phyloP scores from a whole-genome alignment of 495 filamentous ascomycete species.

The Hyphodiscus hymeniophilus region DNA sequence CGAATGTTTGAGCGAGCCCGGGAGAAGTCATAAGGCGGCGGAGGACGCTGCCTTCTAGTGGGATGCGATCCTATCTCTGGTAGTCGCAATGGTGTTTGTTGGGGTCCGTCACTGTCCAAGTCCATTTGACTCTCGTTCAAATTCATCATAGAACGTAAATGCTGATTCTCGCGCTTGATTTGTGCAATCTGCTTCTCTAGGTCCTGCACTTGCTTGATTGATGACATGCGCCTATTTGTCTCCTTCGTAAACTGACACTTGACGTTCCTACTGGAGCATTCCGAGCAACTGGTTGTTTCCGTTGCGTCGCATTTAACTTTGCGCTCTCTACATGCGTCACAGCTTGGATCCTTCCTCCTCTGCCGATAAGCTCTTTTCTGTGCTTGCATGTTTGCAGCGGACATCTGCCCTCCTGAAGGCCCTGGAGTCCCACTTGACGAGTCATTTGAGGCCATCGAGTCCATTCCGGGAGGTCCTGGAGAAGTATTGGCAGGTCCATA shows the following conservation, averaged over 20 bases:
- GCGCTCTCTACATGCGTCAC: slow-evolving; percentile 92
- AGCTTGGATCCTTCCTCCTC: slow-evolving; percentile 91
- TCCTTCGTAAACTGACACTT: slow-evolving; percentile 99
- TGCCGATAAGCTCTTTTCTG: slow-evolving; percentile 95
- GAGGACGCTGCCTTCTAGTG: slow-evolving; percentile 49
- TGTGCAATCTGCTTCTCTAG: slow-evolving; percentile 82
- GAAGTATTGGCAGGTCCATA: slow-evolving; percentile 20
- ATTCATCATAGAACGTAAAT: slow-evolving; percentile 52
- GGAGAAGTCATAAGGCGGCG: slow-evolving; percentile 59
- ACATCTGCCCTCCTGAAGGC: slow-evolving; percentile 32
- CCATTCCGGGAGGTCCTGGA: slow-evolving; percentile 33
- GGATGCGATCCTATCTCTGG: slow-evolving; percentile 63
- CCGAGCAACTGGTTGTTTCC: slow-evolving; percentile 89
- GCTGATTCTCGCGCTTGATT: slow-evolving; percentile 64
- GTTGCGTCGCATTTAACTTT: slow-evolving; percentile 99
- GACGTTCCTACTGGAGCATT: slow-evolving; percentile 89
- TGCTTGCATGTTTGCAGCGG: slow-evolving; percentile 38
- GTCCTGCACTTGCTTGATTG: slow-evolving; percentile 98
- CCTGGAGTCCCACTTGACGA: slow-evolving; percentile 41
- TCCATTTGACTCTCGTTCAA: slow-evolving; percentile 48
- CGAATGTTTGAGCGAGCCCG: slow-evolving; percentile 65
- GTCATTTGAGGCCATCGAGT: slow-evolving; percentile 43
- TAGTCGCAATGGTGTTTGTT: slow-evolving; percentile 54
- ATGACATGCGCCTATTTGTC: slow-evolving; percentile 97
- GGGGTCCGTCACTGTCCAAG: slow-evolving; percentile 46